Conservation (phyloP, 2,329 filamentous ascomycete species). For the Lachnum nothofagi region DNA sequence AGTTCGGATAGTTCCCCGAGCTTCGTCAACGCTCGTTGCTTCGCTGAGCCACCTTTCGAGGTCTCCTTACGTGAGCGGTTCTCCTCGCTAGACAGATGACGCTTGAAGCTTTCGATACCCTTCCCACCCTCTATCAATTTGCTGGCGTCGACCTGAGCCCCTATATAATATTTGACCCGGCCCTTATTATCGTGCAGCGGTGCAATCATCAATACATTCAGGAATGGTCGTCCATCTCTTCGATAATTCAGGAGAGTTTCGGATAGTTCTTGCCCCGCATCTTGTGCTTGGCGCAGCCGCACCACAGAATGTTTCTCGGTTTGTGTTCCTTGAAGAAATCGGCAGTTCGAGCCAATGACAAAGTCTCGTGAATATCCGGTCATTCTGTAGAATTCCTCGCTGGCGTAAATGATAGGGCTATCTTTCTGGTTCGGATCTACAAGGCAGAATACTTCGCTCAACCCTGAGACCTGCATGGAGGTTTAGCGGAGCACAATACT, state of each 20-base stretch:
- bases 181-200: slow-evolving; percentile 13
- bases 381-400: slow-evolving; percentile 84
- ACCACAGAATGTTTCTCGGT: slow-evolving; percentile 65
- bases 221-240: slow-evolving; percentile 13
- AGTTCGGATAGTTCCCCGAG: slow-evolving; percentile 35
- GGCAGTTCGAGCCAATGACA: slow-evolving; percentile 82
- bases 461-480: not conserved
- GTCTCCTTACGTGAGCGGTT: not conserved
- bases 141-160: slow-evolving; percentile 15
- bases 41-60: not conserved
- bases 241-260: slow-evolving; percentile 17
- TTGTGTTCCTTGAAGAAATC: slow-evolving; percentile 82
- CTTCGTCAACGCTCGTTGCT: slow-evolving; percentile 2
- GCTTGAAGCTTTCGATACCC: slow-evolving; percentile 14
- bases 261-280: slow-evolving; percentile 6
- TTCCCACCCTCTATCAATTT: slow-evolving; percentile 8
- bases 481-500: not conserved
- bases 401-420: slow-evolving; percentile 80
- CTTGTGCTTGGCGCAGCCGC: slow-evolving; percentile 6
- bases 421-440: slow-evolving; percentile 12
- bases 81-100: slow-evolving; percentile 2
- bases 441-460: slow-evolving; percentile 15
- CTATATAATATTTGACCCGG: slow-evolving; percentile 14
- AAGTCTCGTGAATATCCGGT: slow-evolving; percentile 85
- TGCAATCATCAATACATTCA: slow-evolving; percentile 13